phyloP scores from a whole-genome alignment of 108 stramenopile species.

The Phaeodactylum tricornutum region DNA sequence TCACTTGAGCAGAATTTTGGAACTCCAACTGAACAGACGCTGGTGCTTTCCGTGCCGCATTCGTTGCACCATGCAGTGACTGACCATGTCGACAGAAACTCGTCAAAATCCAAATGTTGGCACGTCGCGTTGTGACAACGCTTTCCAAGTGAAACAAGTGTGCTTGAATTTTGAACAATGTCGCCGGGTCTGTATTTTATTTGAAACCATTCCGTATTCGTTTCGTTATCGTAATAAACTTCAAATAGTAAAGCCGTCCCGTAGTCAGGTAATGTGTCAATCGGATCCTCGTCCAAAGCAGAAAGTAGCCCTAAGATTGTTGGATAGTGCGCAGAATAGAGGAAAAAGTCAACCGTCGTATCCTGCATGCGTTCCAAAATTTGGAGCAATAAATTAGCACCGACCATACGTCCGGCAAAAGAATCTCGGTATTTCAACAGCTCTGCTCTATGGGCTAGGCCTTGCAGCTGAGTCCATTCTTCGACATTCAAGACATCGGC shows the following conservation, averaged over 20 bases:
- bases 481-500: constrained; percentile 5
- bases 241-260: constrained; percentile 30
- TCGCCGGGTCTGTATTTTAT: constrained; percentile 19
- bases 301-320: constrained; percentile 22
- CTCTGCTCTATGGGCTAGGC: constrained; percentile 17
- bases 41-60: constrained; percentile 23
- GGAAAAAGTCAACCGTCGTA: constrained; percentile 6
- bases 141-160: neutral
- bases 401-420: constrained; percentile 19
- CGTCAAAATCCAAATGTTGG: constrained; percentile 2
- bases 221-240: constrained; percentile 14
- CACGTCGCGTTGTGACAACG: neutral
- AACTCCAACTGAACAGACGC: constrained; percentile 15
- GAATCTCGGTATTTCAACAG: constrained; percentile 13
- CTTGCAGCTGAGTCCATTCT: constrained; percentile 14
- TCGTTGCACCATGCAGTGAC: constrained; percentile 25
- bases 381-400: constrained; percentile 22
- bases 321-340: constrained; percentile 36
- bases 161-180: neutral
- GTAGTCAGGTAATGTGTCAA: constrained; percentile 17
- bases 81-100: constrained; percentile 1
- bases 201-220: constrained; percentile 1
- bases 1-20: too few relatives aligned
- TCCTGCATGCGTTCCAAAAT: constrained; percentile 19
- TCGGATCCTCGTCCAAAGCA: constrained; percentile 11